phyloP scores from a whole-genome alignment of 164 flowering plant species.

The Aristolochia contorta region DNA sequence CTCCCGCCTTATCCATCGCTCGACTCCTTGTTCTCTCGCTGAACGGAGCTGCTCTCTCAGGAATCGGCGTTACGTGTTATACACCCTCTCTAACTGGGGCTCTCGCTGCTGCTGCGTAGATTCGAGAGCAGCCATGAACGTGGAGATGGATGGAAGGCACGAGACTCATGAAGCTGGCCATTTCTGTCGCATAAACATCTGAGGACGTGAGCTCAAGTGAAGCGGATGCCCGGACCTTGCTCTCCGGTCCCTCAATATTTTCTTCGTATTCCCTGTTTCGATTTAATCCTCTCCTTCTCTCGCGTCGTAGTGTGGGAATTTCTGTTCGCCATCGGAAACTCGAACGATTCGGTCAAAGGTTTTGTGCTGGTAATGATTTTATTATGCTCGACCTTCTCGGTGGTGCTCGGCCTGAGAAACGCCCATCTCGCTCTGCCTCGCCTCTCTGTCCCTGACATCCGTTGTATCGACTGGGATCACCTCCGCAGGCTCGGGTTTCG shows the following conservation, averaged over 20 bases:
- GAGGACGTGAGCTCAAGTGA: too few relatives aligned
- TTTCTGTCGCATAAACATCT: too few relatives aligned
- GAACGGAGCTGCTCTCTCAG: too few relatives aligned
- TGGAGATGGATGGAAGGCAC: too few relatives aligned
- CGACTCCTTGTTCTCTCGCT: too few relatives aligned
- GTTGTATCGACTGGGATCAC: constrained; percentile 75
- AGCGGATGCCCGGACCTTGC: neutral
- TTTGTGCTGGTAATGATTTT: constrained; percentile 17
- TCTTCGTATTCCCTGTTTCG: constrained; percentile 17
- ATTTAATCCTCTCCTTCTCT: constrained; percentile 35
- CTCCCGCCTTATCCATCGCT: too few relatives aligned
- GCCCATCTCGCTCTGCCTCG: constrained; percentile 60
- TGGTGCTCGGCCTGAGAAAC: constrained; percentile 31
- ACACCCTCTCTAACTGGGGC: too few relatives aligned
- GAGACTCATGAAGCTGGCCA: too few relatives aligned
- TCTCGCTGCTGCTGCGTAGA: too few relatives aligned
- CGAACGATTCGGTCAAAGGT: constrained; percentile 16
- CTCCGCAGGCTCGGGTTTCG: constrained; percentile 53
- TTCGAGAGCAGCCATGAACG: too few relatives aligned
- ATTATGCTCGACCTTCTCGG: constrained; percentile 22
- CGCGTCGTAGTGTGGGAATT: constrained; percentile 25
- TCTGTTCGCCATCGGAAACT: constrained; percentile 18
- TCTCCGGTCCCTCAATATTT: constrained; percentile 20
- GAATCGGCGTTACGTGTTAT: too few relatives aligned
- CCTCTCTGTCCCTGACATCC: constrained; percentile 52